phyloP scores from a whole-genome alignment of 2,329 filamentous ascomycete genomes.

The Epichloe typhina region DNA sequence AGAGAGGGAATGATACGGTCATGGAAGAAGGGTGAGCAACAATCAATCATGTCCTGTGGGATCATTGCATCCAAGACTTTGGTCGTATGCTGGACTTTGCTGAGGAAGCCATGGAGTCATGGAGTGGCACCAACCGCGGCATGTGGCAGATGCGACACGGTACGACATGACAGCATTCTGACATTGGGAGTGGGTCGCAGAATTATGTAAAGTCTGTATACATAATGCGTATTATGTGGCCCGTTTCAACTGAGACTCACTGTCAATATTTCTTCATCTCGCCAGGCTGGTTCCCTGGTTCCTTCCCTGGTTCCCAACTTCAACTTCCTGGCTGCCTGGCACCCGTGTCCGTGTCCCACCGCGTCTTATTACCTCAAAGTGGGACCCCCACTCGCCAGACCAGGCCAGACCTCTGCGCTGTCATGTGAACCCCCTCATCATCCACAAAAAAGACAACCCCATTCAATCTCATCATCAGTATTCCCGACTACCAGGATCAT shows the following conservation, averaged over 20 bases:
- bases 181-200: not conserved
- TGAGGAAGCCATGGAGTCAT: too few species aligned
- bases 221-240: too few species aligned
- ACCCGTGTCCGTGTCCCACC: too few species aligned
- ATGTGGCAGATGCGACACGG: too few species aligned
- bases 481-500: not conserved
- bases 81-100: not conserved
- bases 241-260: too few species aligned
- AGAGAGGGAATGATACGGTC: too few species aligned
- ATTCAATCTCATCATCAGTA: not conserved
- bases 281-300: not conserved
- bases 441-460: slow-evolving; percentile 1
- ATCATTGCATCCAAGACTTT: not conserved
- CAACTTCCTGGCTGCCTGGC: not conserved
- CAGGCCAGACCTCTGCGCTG: not conserved
- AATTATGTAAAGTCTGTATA: not conserved
- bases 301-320: not conserved
- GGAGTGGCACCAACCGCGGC: too few species aligned
- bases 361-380: slow-evolving; percentile 4
- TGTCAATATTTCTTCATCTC: too few species aligned
- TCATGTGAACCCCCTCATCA: slow-evolving; percentile 4
- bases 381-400: not conserved
- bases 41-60: not conserved
- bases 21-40: too few species aligned
- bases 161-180: not conserved